Evolutionary conservation across 139 green algal species (phyloP).

Genomic region (Tetraselmis chui): DNA sequence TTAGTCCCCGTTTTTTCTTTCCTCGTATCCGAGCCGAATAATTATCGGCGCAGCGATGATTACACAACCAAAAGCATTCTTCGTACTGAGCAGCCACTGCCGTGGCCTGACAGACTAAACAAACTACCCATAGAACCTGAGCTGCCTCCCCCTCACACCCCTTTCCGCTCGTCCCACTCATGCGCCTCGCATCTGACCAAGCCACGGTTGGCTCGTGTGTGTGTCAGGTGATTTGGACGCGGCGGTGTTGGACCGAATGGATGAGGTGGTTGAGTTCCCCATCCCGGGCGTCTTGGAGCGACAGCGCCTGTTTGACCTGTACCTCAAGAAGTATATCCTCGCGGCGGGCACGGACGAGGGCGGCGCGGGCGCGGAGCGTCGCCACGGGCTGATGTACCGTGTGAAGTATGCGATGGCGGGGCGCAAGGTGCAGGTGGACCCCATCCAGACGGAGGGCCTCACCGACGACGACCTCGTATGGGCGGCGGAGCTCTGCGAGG

Average conservation of each 20-base stretch:
- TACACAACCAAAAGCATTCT: not conserved
- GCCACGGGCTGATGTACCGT: conserved; percentile 14
- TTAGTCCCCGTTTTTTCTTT: too few relatives aligned
- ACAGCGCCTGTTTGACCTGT: conserved; percentile 67
- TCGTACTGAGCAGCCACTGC: not conserved
- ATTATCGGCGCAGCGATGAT: too few relatives aligned
- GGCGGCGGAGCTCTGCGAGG: not conserved
- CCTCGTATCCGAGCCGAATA: too few relatives aligned
- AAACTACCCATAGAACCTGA: too few relatives aligned
- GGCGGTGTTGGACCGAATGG: conserved; percentile 90
- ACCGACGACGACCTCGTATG: not conserved
- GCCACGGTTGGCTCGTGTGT: not conserved
- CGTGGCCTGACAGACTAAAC: not conserved
- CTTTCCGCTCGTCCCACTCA: not conserved
- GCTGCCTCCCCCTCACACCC: not conserved
- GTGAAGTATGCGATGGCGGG: not conserved
- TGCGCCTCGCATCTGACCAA: not conserved
- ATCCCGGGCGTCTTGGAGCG: conserved; percentile 65
- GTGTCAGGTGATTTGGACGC: conserved; percentile 77
- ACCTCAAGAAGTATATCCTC: conserved; percentile 83
- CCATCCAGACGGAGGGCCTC: conserved; percentile 4
- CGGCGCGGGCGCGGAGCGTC: conserved; percentile 33
- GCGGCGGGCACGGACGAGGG: conserved; percentile 52
- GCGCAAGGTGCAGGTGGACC: too few relatives aligned
- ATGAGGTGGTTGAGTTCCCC: conserved; percentile 90